Base-by-base conservation (phyloP, 352 stramenopile genomes). In the Phytophthora tentaculata region DNA sequence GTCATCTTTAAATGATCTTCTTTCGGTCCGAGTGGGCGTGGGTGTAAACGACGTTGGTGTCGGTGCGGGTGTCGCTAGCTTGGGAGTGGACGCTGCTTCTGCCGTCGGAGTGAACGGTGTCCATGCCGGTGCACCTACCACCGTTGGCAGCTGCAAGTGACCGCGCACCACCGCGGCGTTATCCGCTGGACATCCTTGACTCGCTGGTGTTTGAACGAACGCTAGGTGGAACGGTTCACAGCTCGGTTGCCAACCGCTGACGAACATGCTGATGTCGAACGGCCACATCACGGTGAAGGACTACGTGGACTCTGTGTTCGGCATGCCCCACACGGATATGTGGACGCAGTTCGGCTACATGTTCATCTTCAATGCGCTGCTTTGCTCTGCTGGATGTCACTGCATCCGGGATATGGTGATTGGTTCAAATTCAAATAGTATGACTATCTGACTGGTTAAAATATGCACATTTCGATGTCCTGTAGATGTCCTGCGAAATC, bases 251-350 rank as follows among this genome's bases (percentile, higher is more conserved):
- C 67, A 58, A 50, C 61, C 49, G 28, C 44, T 50, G 39, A 65
- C 48, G 60, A 54, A n/a, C 39, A 60, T 23, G 52, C 71, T 67
- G 1, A 37, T 76, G 16, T 47, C 67, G 24, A 65, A 76, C n/a
- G 71, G 61, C 9, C 54, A 51, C 8, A 70, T 69, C 17, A 64
- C 71, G 8, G 56, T 79, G 13, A 79, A 84, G 53, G 23, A 58
- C 24, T 84, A 81, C 56, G 52, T 79, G 4, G 73, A 76, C 43
- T 61, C 26, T 16, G 64, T 78, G 23, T 85, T 76, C 54, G 44
- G 29, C 20, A 63, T 63, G 44, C 28, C 48, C 44, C 35, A 63
- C 35, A 35, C 44, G 20, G 44, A 63, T 19, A 55, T 63, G 56
- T 63, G 56, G 56, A 37, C 24, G 28, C 13, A 63, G 1, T 63